A percentile compares a stretch with the other conserved stretches of the same genome.
Evolutionary conservation across 495 filamentous ascomycete species (phyloP).

Genomic region (Staphylotrichum tortipilum): DNA sequence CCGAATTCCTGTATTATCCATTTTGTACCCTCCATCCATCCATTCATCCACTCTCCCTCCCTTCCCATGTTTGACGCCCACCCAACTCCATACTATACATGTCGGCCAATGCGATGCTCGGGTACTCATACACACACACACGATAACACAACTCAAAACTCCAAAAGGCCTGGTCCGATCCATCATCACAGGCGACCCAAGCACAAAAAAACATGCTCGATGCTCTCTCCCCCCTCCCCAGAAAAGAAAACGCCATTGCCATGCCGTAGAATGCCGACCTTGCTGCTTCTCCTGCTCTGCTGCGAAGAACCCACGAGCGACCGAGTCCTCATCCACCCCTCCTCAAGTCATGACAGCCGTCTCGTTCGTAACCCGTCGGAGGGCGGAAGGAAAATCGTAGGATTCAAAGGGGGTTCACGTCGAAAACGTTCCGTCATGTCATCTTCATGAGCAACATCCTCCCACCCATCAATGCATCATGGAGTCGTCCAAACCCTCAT

Average conservation of each 20-base stretch:
- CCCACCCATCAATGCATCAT: constrained; percentile 41
- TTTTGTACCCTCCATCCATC: constrained; percentile 8
- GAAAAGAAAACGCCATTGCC: constrained; percentile 28
- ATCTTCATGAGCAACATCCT: too few species aligned
- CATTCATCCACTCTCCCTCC: too few species aligned
- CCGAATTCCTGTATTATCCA: constrained; percentile 4
- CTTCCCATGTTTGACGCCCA: too few species aligned
- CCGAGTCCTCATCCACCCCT: neutral
- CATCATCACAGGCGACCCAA: constrained; percentile 1
- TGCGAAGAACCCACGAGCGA: constrained; percentile 5
- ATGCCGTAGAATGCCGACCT: constrained; percentile 18
- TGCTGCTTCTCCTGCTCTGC: too few species aligned
- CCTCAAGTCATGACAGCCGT: neutral
- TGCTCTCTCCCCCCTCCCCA: too few species aligned
- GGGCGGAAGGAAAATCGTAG: constrained; percentile 1
- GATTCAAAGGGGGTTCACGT: neutral
- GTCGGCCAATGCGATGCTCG: constrained; percentile 19
- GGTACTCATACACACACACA: constrained; percentile 28
- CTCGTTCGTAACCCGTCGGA: neutral
- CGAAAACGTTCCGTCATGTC: constrained; percentile 12
- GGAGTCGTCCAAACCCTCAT: constrained; percentile 67
- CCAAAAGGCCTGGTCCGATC: neutral
- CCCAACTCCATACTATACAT: constrained; percentile 14
- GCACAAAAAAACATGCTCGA: neutral
- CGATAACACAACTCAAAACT: too few species aligned